phyloP scores from a whole-genome alignment of 257 asterid genomes.

The Apocynum venetum region DNA sequence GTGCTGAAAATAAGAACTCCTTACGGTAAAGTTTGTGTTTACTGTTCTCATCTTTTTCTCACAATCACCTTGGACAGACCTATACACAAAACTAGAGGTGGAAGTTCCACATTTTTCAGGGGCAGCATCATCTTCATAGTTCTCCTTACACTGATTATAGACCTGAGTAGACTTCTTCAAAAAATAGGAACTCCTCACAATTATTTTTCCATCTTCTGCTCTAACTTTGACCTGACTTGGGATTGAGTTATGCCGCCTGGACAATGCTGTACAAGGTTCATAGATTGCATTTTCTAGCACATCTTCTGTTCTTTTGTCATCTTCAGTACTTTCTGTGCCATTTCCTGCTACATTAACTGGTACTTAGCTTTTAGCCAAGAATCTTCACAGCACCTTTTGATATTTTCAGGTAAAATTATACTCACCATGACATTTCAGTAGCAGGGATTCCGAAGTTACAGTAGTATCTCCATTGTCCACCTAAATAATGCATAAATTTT shows the following conservation, averaged over 20 bases:
- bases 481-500: slow-evolving; percentile 24
- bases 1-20: slow-evolving; percentile 58
- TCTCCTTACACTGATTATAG: slow-evolving; percentile 12
- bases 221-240: slow-evolving; percentile 19
- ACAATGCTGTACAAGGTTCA: slow-evolving; percentile 57
- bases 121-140: slow-evolving; percentile 16
- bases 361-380: background rate
- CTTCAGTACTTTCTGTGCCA: slow-evolving; percentile 21
- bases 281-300: slow-evolving; percentile 34
- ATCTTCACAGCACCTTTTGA: background rate
- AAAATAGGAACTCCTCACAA: slow-evolving; percentile 36
- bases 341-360: slow-evolving; percentile 27
- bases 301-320: slow-evolving; percentile 20
- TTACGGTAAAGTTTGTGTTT: slow-evolving; percentile 35
- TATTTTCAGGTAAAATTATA: background rate
- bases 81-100: slow-evolving; percentile 7
- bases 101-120: slow-evolving; percentile 3
- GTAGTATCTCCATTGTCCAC: slow-evolving; percentile 24
- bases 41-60: slow-evolving; percentile 26
- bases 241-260: slow-evolving; percentile 42
- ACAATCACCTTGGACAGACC: slow-evolving; percentile 29
- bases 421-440: slow-evolving; percentile 44
- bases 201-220: slow-evolving; percentile 16
- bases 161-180: slow-evolving; percentile 16
- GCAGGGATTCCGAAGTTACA: slow-evolving; percentile 27